These are phyloP conservation scores for Hortiboletus rubellus DNA, from an alignment of 1,284 basidiomycete genomes.

Conservation along the genomic window DNA sequence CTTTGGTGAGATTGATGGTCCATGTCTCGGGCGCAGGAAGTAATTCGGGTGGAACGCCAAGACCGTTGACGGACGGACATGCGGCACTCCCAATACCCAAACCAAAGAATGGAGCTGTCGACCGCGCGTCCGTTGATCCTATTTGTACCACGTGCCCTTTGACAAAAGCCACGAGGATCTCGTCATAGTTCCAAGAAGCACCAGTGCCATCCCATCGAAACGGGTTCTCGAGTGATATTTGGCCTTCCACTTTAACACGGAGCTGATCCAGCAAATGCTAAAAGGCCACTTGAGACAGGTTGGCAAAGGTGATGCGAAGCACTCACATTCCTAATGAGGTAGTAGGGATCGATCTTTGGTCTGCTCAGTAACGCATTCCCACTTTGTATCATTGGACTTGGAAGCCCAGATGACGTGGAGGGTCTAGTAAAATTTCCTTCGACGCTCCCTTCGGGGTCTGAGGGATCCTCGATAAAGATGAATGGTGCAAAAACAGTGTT, in stretches of 20 bases:
- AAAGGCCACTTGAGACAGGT: constrained; percentile 11
- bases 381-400: constrained; percentile 38
- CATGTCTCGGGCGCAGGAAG: constrained; percentile 39
- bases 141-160: constrained; percentile 67
- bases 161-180: constrained; percentile 69
- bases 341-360: constrained; percentile 88
- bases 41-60: constrained; percentile 23
- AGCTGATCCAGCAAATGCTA: constrained; percentile 74
- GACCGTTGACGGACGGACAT: constrained; percentile 28
- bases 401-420: constrained; percentile 41
- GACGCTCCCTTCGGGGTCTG: constrained; percentile 63
- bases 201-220: constrained; percentile 76
- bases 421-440: constrained; percentile 46
- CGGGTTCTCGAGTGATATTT: constrained; percentile 69
- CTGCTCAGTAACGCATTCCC: constrained; percentile 49
- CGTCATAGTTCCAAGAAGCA: constrained; percentile 67
- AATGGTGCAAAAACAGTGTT: constrained; percentile 96
- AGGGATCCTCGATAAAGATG: constrained; percentile 91
- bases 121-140: constrained; percentile 41
- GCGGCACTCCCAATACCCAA: constrained; percentile 42
- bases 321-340: constrained; percentile 78
- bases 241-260: constrained; percentile 68
- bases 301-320: neutral
- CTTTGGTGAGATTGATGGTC: constrained; percentile 77
- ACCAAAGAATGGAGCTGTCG: constrained; percentile 50